Percentiles rank a stretch among this genome's conserved stretches.
Evolutionary conservation across 306 rosid genomes (phyloP).

Genomic region (Ziziphus jujuba): DNA sequence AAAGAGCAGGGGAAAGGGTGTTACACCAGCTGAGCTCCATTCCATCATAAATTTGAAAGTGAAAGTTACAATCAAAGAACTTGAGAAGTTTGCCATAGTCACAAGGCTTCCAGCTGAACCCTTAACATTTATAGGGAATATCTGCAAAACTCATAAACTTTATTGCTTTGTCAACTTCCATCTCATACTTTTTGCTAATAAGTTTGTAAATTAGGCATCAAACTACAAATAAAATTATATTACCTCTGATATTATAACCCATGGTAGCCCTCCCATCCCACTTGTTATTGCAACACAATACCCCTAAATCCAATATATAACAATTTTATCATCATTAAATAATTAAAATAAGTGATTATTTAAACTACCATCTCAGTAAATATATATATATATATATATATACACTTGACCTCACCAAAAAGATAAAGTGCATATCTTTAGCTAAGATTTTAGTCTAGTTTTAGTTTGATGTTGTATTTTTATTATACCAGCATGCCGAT

Average conservation of each 20-base stretch:
- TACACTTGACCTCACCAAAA: no score
- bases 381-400: no score
- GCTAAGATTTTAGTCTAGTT: no score
- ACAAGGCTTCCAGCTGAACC: slow-evolving; percentile 51
- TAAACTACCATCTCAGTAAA: no score
- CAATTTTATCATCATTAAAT: no score
- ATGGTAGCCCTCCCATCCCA: slow-evolving; percentile 33
- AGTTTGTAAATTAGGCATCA: no score
- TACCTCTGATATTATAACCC: slow-evolving; percentile 33
- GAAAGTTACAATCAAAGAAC: slow-evolving; percentile 37
- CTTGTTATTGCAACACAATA: neutral
- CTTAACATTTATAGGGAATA: slow-evolving; percentile 41
- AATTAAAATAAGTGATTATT: no score
- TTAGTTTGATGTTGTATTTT: no score
- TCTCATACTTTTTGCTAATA: no score
- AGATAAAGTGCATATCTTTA: no score
- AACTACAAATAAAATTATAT: neutral
- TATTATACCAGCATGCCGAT: slow-evolving; percentile 1
- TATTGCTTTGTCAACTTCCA: no score
- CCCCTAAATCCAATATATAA: slow-evolving; percentile 15
- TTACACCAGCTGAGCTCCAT: slow-evolving; percentile 54
- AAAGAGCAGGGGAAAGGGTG: no score
- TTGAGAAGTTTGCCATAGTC: slow-evolving; percentile 23
- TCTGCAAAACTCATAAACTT: slow-evolving; percentile 1
- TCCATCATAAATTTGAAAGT: slow-evolving; percentile 37